A percentile compares a stretch with the other conserved stretches of the same genome.
Conservation (phyloP, 176 grass and related monocot genomes). For the Carex littledalei region DNA sequence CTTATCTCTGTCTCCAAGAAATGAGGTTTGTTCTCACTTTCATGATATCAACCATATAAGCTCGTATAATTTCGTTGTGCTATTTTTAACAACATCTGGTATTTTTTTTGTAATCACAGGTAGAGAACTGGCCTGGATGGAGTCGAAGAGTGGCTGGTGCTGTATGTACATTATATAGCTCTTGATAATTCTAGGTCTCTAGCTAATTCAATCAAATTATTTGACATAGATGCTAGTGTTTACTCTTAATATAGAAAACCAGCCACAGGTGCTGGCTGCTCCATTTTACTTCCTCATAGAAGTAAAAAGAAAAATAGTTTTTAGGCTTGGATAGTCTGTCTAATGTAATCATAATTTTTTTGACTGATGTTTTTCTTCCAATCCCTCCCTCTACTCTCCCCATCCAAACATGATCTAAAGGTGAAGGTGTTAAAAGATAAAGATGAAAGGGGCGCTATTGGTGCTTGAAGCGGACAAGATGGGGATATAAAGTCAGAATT, state of each 20-base stretch:
- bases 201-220: slow-evolving; percentile 20
- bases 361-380: not conserved
- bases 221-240: not conserved
- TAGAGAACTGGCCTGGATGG: not conserved
- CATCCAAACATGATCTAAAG: too few relatives aligned
- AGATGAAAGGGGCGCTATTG: not conserved
- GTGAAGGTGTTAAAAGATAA: not conserved
- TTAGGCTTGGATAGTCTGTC: not conserved
- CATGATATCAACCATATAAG: not conserved
- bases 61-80: not conserved
- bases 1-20: slow-evolving; percentile 8
- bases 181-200: slow-evolving; percentile 2
- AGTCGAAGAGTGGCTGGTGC: not conserved
- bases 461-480: not conserved
- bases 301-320: not conserved
- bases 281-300: not conserved
- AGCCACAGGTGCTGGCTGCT: not conserved
- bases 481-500: slow-evolving; percentile 7
- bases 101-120: not conserved
- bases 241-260: not conserved
- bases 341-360: slow-evolving; percentile 5
- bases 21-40: slow-evolving; percentile 17
- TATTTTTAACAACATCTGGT: not conserved
- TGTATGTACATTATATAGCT: slow-evolving; percentile 25
- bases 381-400: too few relatives aligned